Base-by-base conservation (phyloP, 768 basidiomycete genomes). In the Mycena venus region DNA sequence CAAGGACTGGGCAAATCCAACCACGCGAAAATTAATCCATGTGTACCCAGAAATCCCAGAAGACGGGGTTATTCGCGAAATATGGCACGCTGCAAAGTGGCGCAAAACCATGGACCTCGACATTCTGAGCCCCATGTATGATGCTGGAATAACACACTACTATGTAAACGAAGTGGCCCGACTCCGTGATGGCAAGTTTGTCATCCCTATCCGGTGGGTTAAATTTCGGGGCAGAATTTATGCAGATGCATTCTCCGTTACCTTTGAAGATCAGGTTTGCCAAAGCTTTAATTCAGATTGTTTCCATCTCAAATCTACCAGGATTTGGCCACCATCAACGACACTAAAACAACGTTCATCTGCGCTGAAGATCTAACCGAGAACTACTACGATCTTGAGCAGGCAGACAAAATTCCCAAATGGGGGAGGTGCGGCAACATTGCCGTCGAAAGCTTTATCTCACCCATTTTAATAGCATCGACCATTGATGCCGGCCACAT, bases 11-110 rank as follows among this genome's bases (percentile, higher is more conserved):
- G 47, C 64, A 53, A 66, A 66, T 21, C 64, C 51, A 25, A 38
- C 51, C 4, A 55, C 34, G 3, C 49, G 64, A 17, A 38, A 34
- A 12, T 34, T 23, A 7, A 34, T 66, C 6, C 64, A 38, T 40
- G 47, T 66, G 21, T 66, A 66, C 27, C 64, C 64, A 25, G 51
- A 66, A 40, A 55, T 66, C 17, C 47, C 64, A 7, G 64, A 66
- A 14, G 64, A 66, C 23, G 64, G 64, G 0, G 51, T 55, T 7
- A 27, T 66, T 21, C 47, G 64, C 3, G 64, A 66, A 32, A 38
- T 53, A 2, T 66, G 47, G 47, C 64, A 66, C 29, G 64, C 64
- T 8, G 19, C 2, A 25, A 66, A 66, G 34, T 55, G 47, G 47
- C 64, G 51, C 17, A 31, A 49, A 29, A 32, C 10, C 4, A 47